Base-by-base conservation (phyloP, 768 basidiomycete species). In the Amanita phalloides region DNA sequence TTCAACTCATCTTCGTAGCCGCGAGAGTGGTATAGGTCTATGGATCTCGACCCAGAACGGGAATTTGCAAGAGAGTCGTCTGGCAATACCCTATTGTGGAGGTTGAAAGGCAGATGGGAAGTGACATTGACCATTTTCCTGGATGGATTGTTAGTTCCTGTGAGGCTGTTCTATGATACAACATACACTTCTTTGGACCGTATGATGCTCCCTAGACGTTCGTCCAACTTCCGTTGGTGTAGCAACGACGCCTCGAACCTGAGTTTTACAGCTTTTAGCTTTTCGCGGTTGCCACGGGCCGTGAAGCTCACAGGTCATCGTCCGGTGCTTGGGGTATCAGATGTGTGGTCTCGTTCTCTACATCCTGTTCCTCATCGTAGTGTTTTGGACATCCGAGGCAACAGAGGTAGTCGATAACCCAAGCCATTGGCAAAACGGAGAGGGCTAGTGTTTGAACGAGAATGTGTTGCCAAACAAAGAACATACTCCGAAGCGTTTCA, bases 111-210 rank as follows among this genome's bases (percentile, higher is more conserved):
- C 25, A 78, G 68, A 21, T 71, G 72, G 1, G 78, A 75, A 51
- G 74, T 74, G 11, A 85, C 74, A 51, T 84, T 83, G 56, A 85
- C 82, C 83, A 85, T 84, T 73, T 77, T 82, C 30, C 82, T 85
- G 62, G 14, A 35, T 21, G 30, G 36, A 41, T 36, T 28, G 39
- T 48, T 36, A 32, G 50, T 42, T 47, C 50, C 28, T 28, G 54
- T 52, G n/a, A 17, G 32, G 32, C 13, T 20, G 44, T 33, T 44
- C n/a, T 36, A 49, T 28, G 30, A 39, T 51, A 7, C 14, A 38
- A 68, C 74, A 54, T 53, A 82, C 82, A 78, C 74, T 65, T 82
- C 78, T 59, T 79, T 81, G 2, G 75, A 64, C 3, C 79, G 77
- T 25, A 84, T 79, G 30, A 84, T 82, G 7, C 70, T 65, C 3